Percentiles rank a stretch among this genome's conserved stretches.
These are phyloP conservation scores for Kluyveromyces starmeri DNA, from an alignment of 805 yeast genomes.

Conservation along the genomic window DNA sequence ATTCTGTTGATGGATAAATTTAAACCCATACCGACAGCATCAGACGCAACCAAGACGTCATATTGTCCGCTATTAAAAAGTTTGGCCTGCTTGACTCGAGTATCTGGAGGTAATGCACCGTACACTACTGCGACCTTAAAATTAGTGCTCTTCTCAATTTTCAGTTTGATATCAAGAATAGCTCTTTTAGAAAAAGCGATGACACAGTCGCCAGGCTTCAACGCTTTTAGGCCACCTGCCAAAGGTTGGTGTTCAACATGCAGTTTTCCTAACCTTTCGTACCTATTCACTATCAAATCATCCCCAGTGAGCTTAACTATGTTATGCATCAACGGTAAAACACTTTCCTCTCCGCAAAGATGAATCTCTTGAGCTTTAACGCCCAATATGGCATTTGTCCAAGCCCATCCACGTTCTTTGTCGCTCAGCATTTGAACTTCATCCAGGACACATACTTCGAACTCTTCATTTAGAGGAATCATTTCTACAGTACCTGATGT, in stretches of 20 bases:
- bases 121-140: conserved; percentile 80
- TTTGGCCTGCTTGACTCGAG: conserved; percentile 74
- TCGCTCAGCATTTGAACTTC: conserved; percentile 95
- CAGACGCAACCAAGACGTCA: conserved; percentile 87
- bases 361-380: conserved; percentile 80
- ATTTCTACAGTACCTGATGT: conserved; percentile 91
- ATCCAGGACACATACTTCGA: conserved; percentile 87
- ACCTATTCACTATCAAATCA: conserved; percentile 56
- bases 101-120: conserved; percentile 95
- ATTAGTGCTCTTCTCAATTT: conserved; percentile 55
- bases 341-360: conserved; percentile 86
- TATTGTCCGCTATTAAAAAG: conserved; percentile 71
- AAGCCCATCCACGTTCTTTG: conserved; percentile 74
- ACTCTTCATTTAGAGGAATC: conserved; percentile 58
- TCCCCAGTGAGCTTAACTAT: conserved; percentile 72
- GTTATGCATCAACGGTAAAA: conserved; percentile 56
- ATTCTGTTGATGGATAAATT: conserved; percentile 77
- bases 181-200: conserved; percentile 74
- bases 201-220: conserved; percentile 70
- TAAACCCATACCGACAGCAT: conserved; percentile 97
- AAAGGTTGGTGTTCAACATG: conserved; percentile 40
- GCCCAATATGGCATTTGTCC: conserved; percentile 89
- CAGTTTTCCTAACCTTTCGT: conserved; percentile 68
- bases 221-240: conserved; percentile 23
- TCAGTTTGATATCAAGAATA: conserved; percentile 59